Percentiles rank a stretch among this genome's conserved stretches.
Conservation (phyloP, 2,329 filamentous ascomycete species). For the Beauveria pseudobassiana region DNA sequence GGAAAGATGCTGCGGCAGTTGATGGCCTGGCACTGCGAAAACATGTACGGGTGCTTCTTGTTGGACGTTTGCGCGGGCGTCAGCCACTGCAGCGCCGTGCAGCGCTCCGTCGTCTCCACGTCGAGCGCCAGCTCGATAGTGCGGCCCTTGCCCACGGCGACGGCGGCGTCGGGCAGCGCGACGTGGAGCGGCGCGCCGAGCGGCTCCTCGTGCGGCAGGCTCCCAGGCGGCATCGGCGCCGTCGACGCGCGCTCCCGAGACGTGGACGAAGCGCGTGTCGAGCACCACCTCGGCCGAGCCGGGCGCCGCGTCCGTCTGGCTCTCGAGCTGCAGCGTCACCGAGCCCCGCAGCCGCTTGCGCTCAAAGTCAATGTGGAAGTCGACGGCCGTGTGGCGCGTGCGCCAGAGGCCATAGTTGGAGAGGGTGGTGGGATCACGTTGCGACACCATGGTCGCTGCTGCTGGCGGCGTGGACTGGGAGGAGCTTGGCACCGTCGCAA, state of each 20-base stretch:
- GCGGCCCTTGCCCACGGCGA: conserved; percentile 45
- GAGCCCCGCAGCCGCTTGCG: conserved; percentile 68
- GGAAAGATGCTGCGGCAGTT: conserved; percentile 91
- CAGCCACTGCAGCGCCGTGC: conserved; percentile 93
- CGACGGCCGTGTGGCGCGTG: conserved; percentile 74
- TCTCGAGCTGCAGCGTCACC: conserved; percentile 70
- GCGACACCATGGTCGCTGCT: conserved; percentile 8
- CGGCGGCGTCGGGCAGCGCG: conserved; percentile 44
- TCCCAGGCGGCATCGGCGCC: conserved; percentile 56
- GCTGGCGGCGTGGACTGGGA: neutral
- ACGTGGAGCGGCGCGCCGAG: conserved; percentile 67
- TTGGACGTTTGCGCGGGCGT: conserved; percentile 89
- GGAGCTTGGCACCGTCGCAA: neutral
- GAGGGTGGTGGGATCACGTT: conserved; percentile 78
- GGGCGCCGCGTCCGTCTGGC: conserved; percentile 62
- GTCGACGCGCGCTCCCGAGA: conserved; percentile 64
- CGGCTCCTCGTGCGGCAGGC: conserved; percentile 60
- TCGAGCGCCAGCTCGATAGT: conserved; percentile 53
- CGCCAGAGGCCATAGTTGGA: conserved; percentile 87
- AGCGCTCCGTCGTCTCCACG: conserved; percentile 75
- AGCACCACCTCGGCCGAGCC: conserved; percentile 67
- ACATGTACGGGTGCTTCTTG: conserved; percentile 95
- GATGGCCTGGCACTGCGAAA: conserved; percentile 96
- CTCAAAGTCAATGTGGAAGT: conserved; percentile 78
- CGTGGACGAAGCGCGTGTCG: conserved; percentile 77